Conservation (phyloP, 768 basidiomycete species). For the Boletus vermiculosoides region DNA sequence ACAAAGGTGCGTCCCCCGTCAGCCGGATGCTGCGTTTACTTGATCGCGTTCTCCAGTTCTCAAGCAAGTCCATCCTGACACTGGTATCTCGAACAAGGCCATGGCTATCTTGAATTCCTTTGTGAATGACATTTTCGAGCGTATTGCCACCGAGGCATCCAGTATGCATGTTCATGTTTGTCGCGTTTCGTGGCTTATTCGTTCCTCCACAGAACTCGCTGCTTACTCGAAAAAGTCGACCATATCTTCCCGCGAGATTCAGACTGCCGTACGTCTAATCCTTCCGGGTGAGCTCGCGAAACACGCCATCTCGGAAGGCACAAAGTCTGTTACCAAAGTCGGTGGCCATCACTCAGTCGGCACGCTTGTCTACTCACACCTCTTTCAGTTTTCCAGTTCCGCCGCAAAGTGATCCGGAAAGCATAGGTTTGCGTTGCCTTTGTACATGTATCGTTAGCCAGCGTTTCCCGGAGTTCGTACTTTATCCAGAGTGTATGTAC, state of each 20-base stretch:
- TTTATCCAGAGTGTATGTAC: slow-evolving; percentile 17
- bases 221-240: slow-evolving; percentile 98
- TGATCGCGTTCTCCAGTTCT: slow-evolving; percentile 54
- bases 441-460: slow-evolving; percentile 28
- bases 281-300: slow-evolving; percentile 95
- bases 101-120: slow-evolving; percentile 97
- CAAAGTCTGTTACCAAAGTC: slow-evolving; percentile 87
- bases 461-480: slow-evolving; percentile 24
- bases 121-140: slow-evolving; percentile 93
- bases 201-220: slow-evolving; percentile 70
- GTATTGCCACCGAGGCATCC: slow-evolving; percentile 89
- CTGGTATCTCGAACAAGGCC: slow-evolving; percentile 99
- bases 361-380: slow-evolving; percentile 9
- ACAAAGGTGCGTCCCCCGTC: slow-evolving; percentile 60
- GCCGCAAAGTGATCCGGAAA: slow-evolving; percentile 53
- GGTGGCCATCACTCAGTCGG: slow-evolving; percentile 17
- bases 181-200: background rate
- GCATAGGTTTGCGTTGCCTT: background rate
- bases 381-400: slow-evolving; percentile 64
- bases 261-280: slow-evolving; percentile 95
- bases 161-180: slow-evolving; percentile 45
- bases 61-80: slow-evolving; percentile 98
- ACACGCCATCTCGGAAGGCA: slow-evolving; percentile 74
- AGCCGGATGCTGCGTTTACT: background rate
- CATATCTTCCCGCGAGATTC: slow-evolving; percentile 97